A percentile compares a stretch with the other conserved stretches of the same genome.
These are phyloP conservation scores for Curvularia spicifera DNA, from an alignment of 2,329 filamentous ascomycete species.

Conservation along the genomic window DNA sequence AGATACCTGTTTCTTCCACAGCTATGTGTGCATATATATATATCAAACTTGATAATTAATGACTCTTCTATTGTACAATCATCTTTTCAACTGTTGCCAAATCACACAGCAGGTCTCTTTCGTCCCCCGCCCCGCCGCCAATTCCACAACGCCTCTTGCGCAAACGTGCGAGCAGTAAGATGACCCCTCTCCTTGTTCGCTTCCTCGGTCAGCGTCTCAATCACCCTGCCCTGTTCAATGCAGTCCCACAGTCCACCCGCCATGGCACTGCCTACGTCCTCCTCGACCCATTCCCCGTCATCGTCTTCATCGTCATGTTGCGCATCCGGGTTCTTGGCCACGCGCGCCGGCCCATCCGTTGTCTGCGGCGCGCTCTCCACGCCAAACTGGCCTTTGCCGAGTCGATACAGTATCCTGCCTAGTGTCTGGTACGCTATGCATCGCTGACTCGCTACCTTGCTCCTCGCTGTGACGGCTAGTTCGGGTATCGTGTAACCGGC, in stretches of 20 bases:
- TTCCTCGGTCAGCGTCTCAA: constrained; percentile 79
- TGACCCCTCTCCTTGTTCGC: constrained; percentile 72
- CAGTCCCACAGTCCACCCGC: constrained; percentile 84
- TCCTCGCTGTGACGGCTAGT: constrained; percentile 79
- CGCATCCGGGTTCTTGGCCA: constrained; percentile 48
- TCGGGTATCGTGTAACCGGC: constrained; percentile 94
- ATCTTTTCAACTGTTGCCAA: not conserved
- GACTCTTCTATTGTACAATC: not conserved
- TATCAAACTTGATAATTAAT: not conserved
- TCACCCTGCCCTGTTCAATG: constrained; percentile 75
- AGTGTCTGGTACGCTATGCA: constrained; percentile 92
- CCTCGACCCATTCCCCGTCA: constrained; percentile 45
- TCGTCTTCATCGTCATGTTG: constrained; percentile 41
- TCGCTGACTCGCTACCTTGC: constrained; percentile 81
- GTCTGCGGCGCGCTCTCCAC: constrained; percentile 53
- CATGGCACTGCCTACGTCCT: constrained; percentile 50
- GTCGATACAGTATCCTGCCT: constrained; percentile 80
- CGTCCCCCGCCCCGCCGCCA: constrained; percentile 74
- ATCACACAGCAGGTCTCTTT: constrained; percentile 61
- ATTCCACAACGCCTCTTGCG: constrained; percentile 87
- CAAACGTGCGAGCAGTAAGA: constrained; percentile 81
- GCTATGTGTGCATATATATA: not conserved
- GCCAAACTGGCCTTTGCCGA: constrained; percentile 76
- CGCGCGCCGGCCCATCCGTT: constrained; percentile 57
- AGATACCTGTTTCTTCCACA: not conserved